Evolutionary conservation across 2,329 filamentous ascomycete species (phyloP).

Genomic region (Stagonosporopsis rhizophila): DNA sequence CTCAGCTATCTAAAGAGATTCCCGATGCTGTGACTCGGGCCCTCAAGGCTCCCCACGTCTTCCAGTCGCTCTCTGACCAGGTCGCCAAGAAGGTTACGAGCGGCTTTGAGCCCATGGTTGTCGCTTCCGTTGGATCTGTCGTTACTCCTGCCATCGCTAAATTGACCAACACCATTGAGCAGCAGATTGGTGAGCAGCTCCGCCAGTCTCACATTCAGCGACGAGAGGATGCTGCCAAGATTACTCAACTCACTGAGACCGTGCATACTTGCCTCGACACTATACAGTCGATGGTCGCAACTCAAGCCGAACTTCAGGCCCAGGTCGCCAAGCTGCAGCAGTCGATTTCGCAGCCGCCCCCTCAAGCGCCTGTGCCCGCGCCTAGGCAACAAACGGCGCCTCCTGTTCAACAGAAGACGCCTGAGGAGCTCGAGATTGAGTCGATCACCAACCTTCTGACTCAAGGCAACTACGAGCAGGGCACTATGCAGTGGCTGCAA

Average conservation of each 20-base stretch:
- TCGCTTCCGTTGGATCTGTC: constrained; percentile 62
- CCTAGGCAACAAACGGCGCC: constrained; percentile 42
- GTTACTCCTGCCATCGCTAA: constrained; percentile 72
- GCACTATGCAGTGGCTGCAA: constrained; percentile 66
- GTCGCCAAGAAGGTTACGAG: constrained; percentile 71
- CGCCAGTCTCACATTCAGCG: constrained; percentile 60
- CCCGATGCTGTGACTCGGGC: constrained; percentile 71
- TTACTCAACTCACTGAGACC: constrained; percentile 73
- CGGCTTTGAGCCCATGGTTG: constrained; percentile 71
- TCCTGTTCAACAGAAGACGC: constrained; percentile 54
- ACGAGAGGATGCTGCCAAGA: constrained; percentile 67
- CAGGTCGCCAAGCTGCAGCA: constrained; percentile 55
- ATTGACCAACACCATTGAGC: constrained; percentile 72
- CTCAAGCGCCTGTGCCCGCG: constrained; percentile 17
- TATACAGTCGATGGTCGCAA: constrained; percentile 71
- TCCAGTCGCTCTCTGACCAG: constrained; percentile 75
- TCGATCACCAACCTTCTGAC: constrained; percentile 69
- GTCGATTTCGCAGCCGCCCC: constrained; percentile 44
- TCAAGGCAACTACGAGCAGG: constrained; percentile 58
- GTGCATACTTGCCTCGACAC: constrained; percentile 72
- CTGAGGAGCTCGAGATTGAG: constrained; percentile 65
- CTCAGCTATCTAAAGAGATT: constrained; percentile 74
- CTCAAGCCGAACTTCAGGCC: constrained; percentile 73
- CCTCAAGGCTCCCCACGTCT: constrained; percentile 75
- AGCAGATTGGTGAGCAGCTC: constrained; percentile 61